These are phyloP conservation scores for Moringa oleifera DNA, from an alignment of 345 rosid genomes.

Conservation along the genomic window DNA sequence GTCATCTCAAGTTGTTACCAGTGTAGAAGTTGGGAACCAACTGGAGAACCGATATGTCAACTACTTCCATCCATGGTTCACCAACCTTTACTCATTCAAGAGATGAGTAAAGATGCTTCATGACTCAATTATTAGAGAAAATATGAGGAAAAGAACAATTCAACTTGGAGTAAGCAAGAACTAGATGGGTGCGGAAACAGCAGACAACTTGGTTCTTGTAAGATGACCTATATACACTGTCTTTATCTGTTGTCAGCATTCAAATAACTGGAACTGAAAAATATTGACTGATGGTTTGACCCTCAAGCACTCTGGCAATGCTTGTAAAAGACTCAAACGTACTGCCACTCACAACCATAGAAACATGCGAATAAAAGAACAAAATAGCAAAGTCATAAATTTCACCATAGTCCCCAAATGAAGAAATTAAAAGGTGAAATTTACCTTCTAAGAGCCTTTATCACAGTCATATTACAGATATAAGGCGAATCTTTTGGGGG, in stretches of 20 bases:
- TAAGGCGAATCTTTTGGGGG: slow-evolving; percentile 80
- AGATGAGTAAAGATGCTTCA: not conserved
- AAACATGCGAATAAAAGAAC: not conserved
- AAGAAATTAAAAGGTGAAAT: too few species aligned
- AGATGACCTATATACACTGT: not conserved
- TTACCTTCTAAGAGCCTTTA: slow-evolving; percentile 66
- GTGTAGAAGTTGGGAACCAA: not conserved
- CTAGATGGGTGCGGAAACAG: too few species aligned
- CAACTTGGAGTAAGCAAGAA: too few species aligned
- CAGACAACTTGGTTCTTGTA: too few species aligned
- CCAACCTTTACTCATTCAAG: too few species aligned
- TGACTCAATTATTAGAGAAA: not conserved
- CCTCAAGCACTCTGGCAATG: too few species aligned
- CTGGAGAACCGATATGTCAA: not conserved
- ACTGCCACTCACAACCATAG: not conserved
- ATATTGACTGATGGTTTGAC: too few species aligned
- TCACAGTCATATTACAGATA: slow-evolving; percentile 86
- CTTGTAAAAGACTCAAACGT: too few species aligned
- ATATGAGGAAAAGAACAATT: too few species aligned
- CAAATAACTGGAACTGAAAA: too few species aligned
- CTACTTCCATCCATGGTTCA: too few species aligned
- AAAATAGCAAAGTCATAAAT: too few species aligned
- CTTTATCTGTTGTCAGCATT: not conserved
- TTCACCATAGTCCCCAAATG: not conserved
- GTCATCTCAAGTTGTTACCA: not conserved